Conservation (phyloP, 176 grass and related monocot species). For the Carex littledalei region DNA sequence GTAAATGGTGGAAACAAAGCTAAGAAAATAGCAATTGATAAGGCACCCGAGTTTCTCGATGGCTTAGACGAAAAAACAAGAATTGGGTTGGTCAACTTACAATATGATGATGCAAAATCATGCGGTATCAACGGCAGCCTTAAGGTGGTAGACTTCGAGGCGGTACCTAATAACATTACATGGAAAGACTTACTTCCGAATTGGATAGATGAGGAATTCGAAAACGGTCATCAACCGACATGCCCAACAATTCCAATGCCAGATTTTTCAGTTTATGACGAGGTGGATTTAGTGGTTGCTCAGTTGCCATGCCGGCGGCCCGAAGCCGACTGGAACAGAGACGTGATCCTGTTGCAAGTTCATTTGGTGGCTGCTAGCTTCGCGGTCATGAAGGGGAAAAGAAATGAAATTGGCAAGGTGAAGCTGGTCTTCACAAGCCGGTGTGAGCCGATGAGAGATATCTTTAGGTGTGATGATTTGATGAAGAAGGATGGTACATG, state of each 20-base stretch:
- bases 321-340: constrained; percentile 43
- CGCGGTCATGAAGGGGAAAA: constrained; percentile 36
- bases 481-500: constrained; percentile 56
- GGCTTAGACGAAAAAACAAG: constrained; percentile 35
- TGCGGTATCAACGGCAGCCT: constrained; percentile 50
- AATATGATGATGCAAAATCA: constrained; percentile 28
- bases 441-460: constrained; percentile 91
- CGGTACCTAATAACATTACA: constrained; percentile 32
- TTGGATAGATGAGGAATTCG: constrained; percentile 96
- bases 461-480: constrained; percentile 81
- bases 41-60: constrained; percentile 42
- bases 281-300: constrained; percentile 72
- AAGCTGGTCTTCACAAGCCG: constrained; percentile 50
- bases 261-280: constrained; percentile 28
- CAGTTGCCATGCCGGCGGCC: constrained; percentile 51
- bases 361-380: constrained; percentile 54
- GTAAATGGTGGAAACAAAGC: constrained; percentile 26
- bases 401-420: constrained; percentile 22
- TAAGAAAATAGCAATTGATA: constrained; percentile 53
- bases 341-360: constrained; percentile 74
- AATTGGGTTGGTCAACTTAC: constrained; percentile 68
- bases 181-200: constrained; percentile 85
- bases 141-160: constrained; percentile 43
- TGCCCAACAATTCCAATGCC: constrained; percentile 84
- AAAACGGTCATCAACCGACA: constrained; percentile 41